Evolutionary conservation across 257 asterid species (phyloP).

Genomic region (Solanum medicagineum): DNA sequence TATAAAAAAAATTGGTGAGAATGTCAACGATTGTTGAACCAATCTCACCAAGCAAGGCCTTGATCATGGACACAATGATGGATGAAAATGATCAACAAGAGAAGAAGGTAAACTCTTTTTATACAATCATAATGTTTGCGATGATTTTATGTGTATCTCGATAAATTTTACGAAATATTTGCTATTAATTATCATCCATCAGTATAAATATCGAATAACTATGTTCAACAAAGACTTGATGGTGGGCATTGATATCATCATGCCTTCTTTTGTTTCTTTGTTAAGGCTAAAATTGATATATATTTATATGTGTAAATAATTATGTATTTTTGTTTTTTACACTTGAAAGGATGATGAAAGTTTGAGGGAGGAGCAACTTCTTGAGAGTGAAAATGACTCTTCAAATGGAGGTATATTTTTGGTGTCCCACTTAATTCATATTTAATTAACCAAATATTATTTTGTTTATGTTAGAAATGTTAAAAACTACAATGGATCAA

Average conservation of each 20-base stretch:
- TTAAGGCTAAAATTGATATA: neutral
- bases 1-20: neutral
- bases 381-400: constrained; percentile 8
- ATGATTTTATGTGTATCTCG: neutral
- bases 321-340: neutral
- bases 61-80: neutral
- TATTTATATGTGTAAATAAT: neutral
- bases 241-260: neutral
- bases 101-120: neutral
- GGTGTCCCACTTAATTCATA: neutral
- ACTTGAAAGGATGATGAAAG: constrained; percentile 2
- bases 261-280: neutral
- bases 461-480: neutral
- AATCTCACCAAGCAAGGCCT: neutral
- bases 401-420: constrained; percentile 2
- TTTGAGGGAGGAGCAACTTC: constrained; percentile 3
- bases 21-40: neutral
- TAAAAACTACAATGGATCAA: neutral
- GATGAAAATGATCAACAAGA: neutral
- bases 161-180: neutral
- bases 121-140: neutral
- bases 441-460: neutral
- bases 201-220: neutral
- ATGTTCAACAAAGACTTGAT: neutral
- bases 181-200: neutral